phyloP scores from a whole-genome alignment of 2,329 filamentous ascomycete species.

The Alternaria postmessia region DNA sequence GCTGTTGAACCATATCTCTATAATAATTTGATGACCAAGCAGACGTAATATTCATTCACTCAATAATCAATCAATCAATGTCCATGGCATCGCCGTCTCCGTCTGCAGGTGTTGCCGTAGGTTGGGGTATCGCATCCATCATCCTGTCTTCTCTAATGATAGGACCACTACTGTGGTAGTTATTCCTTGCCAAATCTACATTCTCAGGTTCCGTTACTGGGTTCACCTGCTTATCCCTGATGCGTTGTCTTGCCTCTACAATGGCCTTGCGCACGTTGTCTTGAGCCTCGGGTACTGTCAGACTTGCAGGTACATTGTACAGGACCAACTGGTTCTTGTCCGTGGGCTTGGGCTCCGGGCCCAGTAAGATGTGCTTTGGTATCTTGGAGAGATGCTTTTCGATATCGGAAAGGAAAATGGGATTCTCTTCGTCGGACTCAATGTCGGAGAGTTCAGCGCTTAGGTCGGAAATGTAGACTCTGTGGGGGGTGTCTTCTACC shows the following conservation, averaged over 20 bases:
- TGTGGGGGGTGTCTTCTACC: slow-evolving; percentile 84
- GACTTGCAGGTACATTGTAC: slow-evolving; percentile 79
- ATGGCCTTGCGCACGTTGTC: slow-evolving; percentile 81
- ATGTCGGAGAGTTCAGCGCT: slow-evolving; percentile 83
- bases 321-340: slow-evolving; percentile 75
- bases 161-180: background rate
- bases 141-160: background rate
- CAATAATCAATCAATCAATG: slow-evolving; percentile 58
- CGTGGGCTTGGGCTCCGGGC: slow-evolving; percentile 52
- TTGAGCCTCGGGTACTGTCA: slow-evolving; percentile 77
- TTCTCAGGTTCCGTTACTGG: slow-evolving; percentile 42
- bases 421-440: slow-evolving; percentile 67
- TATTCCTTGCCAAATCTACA: slow-evolving; percentile 10
- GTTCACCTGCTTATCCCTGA: slow-evolving; percentile 65
- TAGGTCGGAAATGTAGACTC: slow-evolving; percentile 89
- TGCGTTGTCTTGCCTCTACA: slow-evolving; percentile 76
- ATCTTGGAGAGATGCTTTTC: slow-evolving; percentile 78
- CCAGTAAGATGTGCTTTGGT: slow-evolving; percentile 71
- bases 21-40: slow-evolving; percentile 9
- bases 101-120: slow-evolving; percentile 10
- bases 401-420: slow-evolving; percentile 86
- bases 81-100: slow-evolving; percentile 72
- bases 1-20: background rate
- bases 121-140: slow-evolving; percentile 16
- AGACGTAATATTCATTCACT: background rate